Percentiles rank a stretch among this genome's conserved stretches.
phyloP scores from a whole-genome alignment of 192 early-diverging fungal genomes.

The Rhizoclosmatium sp. region DNA sequence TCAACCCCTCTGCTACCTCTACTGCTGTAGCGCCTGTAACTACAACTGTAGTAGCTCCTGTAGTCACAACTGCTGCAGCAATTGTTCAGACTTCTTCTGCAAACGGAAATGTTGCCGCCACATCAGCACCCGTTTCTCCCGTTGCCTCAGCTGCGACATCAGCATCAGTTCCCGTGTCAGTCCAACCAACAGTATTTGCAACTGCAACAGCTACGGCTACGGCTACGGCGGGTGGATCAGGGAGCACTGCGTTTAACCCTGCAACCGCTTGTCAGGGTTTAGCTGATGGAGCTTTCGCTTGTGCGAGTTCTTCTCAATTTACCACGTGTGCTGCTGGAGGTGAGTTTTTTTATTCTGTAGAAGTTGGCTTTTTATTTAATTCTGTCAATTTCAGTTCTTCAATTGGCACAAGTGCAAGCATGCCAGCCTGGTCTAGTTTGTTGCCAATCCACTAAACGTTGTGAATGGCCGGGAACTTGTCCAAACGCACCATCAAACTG shows the following conservation, averaged over 20 bases:
- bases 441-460: not conserved
- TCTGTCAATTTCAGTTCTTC: not conserved
- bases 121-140: not conserved
- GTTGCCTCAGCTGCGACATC: not conserved
- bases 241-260: not conserved
- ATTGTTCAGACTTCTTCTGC: too few species aligned
- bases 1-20: too few species aligned
- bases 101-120: not conserved
- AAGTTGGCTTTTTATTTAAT: too few species aligned
- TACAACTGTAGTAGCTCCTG: too few species aligned
- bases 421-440: slow-evolving; percentile 1
- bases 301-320: not conserved
- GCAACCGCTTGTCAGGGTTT: not conserved
- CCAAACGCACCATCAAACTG: slow-evolving; percentile 7
- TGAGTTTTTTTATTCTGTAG: not conserved
- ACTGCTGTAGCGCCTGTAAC: too few species aligned
- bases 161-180: not conserved
- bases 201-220: not conserved
- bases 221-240: not conserved
- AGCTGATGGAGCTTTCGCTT: not conserved
- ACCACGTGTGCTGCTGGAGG: slow-evolving; percentile 13
- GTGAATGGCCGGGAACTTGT: slow-evolving; percentile 9
- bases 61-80: too few species aligned
- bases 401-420: not conserved
- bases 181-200: not conserved